Evolutionary conservation across 2,329 filamentous ascomycete genomes (phyloP), one percentile per base, ranked within the genome.

Genomic region (Cladosporium phlei): DNA sequence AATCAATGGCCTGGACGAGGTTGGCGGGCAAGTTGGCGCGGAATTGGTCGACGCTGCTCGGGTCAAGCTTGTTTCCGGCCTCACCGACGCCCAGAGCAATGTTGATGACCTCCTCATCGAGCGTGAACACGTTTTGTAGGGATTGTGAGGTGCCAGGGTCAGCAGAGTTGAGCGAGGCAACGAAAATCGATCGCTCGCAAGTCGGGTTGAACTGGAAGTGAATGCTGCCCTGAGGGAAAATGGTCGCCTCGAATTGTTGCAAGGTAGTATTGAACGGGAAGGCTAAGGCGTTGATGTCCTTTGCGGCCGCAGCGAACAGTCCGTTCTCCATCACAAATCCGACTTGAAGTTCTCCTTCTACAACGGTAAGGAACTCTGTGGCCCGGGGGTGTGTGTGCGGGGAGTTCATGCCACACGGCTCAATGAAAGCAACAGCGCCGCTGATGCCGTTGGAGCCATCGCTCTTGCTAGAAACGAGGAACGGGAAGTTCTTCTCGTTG

Each of bases 201-300:
- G 64, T 64, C 25, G 66, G 59, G 61, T 75, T 75, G 64, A 74
- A 68, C 54, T 75, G 69, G 59, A 66, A 74, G 54, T 75, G 72
- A 49, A 75, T 72, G 47, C 52, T 59, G 14, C 72, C 72, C 47
- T 65, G 59, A 11, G 71, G 71, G 57, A 73, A 72, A 9, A 73
- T 67, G n/a, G 71, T 71, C 45, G 67, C 70, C 43, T 73, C 65
- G 56, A 68, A 69, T 30, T 66, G 62, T 34, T 59, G 56, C 17
- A 74, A 60, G 3, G 55, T 58, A 7, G 68, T 66, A 19, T 63
- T 61, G 50, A 73, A 61, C 50, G 72, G 69, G 12, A 64, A 62
- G 11, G 58, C 55, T 19, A 48, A 38, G n/a, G 42, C 47, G 24
- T 42, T 38, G 20, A 38, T 37, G 1, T 55, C 60, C 9, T 35